Percentiles rank a stretch among this genome's conserved stretches.
phyloP scores from a whole-genome alignment of 305 asterid species.

The Fraxinus albicans region DNA sequence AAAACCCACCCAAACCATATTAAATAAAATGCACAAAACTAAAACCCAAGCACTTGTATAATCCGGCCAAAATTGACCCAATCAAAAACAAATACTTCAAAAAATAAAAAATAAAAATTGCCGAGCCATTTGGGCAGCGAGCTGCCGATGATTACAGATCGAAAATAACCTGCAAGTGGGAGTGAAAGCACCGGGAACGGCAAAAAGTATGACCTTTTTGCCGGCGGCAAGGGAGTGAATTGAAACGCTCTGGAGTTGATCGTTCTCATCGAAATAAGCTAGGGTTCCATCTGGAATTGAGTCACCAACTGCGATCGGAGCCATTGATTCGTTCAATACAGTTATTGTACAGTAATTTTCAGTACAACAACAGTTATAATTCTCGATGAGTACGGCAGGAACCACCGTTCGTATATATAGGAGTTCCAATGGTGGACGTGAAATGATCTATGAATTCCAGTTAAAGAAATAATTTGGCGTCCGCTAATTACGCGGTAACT shows the following conservation, averaged over 20 bases:
- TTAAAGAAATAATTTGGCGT: background rate
- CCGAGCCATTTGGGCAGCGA: background rate
- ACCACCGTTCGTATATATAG: background rate
- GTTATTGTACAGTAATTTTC: background rate
- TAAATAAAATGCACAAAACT: background rate
- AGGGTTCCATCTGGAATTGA: constrained; percentile 73
- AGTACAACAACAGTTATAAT: background rate
- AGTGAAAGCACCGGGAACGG: constrained; percentile 94
- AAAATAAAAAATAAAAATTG: background rate
- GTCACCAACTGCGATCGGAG: constrained; percentile 73
- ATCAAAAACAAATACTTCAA: background rate
- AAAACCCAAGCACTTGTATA: background rate
- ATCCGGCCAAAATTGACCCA: background rate
- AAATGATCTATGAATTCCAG: background rate
- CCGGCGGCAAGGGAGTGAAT: constrained; percentile 77
- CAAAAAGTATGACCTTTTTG: constrained; percentile 73
- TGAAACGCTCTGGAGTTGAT: constrained; percentile 63
- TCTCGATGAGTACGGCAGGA: background rate
- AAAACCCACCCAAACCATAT: background rate
- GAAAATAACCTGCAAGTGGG: constrained; percentile 82
- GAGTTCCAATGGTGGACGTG: background rate
- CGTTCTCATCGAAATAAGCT: constrained; percentile 71
- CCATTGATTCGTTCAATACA: constrained; percentile 38
- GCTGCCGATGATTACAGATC: background rate
- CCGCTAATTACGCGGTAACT: background rate